Percentiles rank a stretch among this genome's conserved stretches.
Conservation (phyloP, 2,329 filamentous ascomycete species). For the Exophiala lecanii-corni region DNA sequence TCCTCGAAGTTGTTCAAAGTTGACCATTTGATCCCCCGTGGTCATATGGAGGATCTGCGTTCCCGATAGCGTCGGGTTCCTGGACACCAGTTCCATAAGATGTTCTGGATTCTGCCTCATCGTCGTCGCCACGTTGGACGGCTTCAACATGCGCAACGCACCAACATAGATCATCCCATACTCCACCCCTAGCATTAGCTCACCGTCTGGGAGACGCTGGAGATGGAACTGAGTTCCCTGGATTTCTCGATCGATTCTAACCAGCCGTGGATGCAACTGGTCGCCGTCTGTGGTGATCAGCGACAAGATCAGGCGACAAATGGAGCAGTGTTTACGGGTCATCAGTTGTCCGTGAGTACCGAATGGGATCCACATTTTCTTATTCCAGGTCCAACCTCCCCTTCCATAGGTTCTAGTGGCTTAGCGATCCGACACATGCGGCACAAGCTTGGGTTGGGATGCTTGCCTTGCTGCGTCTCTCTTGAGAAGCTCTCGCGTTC, state of each 20-base stretch:
- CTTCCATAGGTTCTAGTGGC: not conserved
- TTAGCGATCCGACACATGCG: not conserved
- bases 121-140: not conserved
- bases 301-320: not conserved
- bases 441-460: not conserved
- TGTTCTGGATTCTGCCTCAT: not conserved
- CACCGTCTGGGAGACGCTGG: not conserved
- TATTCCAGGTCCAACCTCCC: not conserved
- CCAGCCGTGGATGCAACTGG: not conserved
- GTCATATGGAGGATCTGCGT: not conserved
- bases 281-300: not conserved
- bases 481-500: not conserved
- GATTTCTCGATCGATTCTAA: not conserved
- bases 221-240: constrained; percentile 1
- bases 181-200: constrained; percentile 2
- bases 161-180: constrained; percentile 2
- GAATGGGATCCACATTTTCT: not conserved
- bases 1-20: not conserved
- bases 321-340: not conserved
- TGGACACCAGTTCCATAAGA: not conserved
- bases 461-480: not conserved
- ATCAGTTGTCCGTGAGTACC: not conserved
- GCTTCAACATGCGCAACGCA: not conserved
- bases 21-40: not conserved
- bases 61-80: not conserved